Evolutionary conservation across 306 rosid species (phyloP).

Genomic region (Myrica gale): DNA sequence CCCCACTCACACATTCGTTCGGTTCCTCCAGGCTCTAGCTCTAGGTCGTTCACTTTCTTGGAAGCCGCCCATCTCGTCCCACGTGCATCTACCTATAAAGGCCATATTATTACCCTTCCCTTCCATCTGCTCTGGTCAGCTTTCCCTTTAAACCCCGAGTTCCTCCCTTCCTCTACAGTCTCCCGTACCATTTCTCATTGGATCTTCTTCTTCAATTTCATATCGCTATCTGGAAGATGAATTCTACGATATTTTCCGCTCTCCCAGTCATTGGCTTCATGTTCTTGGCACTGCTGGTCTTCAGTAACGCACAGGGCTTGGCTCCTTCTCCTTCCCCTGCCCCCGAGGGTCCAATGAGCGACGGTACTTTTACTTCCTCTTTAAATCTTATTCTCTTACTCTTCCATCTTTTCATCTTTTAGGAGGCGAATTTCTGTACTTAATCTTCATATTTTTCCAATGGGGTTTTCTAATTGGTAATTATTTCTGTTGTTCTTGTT

Average conservation of each 20-base stretch:
- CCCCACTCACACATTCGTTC: neutral
- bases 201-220: neutral
- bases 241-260: conserved; percentile 13
- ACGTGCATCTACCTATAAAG: conserved; percentile 27
- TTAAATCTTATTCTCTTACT: neutral
- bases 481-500: neutral
- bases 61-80: conserved; percentile 27
- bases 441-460: neutral
- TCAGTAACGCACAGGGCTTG: conserved; percentile 42
- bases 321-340: conserved; percentile 55
- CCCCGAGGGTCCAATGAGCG: conserved; percentile 39
- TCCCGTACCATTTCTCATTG: neutral
- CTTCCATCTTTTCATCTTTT: neutral
- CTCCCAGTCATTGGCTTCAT: conserved; percentile 43
- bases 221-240: conserved; percentile 26
- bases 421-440: neutral
- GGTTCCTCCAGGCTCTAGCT: too few species aligned
- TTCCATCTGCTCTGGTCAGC: too few species aligned
- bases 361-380: conserved; percentile 30
- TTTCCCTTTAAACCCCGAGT: too few species aligned
- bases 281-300: conserved; percentile 36
- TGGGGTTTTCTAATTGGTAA: too few species aligned
- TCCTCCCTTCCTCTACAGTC: neutral
- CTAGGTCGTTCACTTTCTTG: conserved; percentile 12
- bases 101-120: neutral